Evolutionary conservation across 2,329 filamentous ascomycete genomes (phyloP).

Genomic region (Sarocladiaceae sp.): DNA sequence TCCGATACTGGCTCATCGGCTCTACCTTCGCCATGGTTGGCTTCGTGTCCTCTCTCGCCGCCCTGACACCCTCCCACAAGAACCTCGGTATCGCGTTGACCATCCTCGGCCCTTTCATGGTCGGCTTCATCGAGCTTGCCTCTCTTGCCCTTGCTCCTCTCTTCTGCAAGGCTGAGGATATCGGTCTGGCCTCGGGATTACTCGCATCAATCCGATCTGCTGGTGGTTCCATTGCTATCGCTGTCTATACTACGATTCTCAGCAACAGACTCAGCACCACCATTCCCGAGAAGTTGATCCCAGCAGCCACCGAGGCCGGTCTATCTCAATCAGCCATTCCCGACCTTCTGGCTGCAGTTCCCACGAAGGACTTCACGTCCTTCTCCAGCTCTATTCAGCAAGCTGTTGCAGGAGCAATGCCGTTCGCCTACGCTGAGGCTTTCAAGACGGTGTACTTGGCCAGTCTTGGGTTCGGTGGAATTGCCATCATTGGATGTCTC

Average conservation of each 20-base stretch:
- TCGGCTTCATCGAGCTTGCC: conserved; percentile 28
- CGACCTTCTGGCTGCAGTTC: conserved; percentile 25
- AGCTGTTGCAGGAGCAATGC: conserved; percentile 22
- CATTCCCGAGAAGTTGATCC: conserved; percentile 27
- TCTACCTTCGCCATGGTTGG: conserved; percentile 30
- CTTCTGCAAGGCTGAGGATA: conserved; percentile 31
- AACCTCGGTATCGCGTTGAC: conserved; percentile 26
- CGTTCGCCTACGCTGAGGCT: conserved; percentile 29
- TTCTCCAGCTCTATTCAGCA: conserved; percentile 24
- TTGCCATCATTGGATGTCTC: conserved; percentile 29
- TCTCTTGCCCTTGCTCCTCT: conserved; percentile 28
- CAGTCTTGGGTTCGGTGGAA: conserved; percentile 30
- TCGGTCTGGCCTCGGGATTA: conserved; percentile 33
- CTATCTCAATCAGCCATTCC: conserved; percentile 24
- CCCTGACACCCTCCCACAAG: conserved; percentile 24
- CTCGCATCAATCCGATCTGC: conserved; percentile 32
- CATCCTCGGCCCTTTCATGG: conserved; percentile 29
- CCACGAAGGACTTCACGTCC: conserved; percentile 23
- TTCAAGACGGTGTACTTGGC: conserved; percentile 34
- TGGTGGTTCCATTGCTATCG: conserved; percentile 29
- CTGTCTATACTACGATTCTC: conserved; percentile 33
- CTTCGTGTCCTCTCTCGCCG: conserved; percentile 26
- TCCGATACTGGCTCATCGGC: conserved; percentile 30
- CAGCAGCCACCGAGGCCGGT: conserved; percentile 29
- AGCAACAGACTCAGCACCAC: conserved; percentile 28